Evolutionary conservation across 2,329 filamentous ascomycete species (phyloP).

Genomic region (Phaeomoniella chlamydospora): DNA sequence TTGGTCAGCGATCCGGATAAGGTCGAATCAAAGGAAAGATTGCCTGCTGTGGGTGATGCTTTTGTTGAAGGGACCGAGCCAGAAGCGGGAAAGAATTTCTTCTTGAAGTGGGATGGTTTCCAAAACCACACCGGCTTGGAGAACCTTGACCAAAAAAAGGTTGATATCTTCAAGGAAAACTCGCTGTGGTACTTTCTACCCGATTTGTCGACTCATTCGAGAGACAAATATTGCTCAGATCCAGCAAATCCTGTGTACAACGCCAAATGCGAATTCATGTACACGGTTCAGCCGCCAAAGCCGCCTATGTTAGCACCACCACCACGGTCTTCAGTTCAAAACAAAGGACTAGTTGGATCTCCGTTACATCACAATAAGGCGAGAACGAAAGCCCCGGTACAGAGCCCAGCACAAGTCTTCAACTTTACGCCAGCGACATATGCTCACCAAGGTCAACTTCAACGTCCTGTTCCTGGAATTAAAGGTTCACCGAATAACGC

Average conservation of each 20-base stretch:
- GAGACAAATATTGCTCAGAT: conserved; percentile 81
- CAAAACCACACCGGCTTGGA: conserved; percentile 8
- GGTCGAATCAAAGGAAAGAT: conserved; percentile 12
- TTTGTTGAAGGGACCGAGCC: conserved; percentile 12
- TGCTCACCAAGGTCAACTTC: too few species aligned
- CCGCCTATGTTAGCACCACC: conserved; percentile 10
- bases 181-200: conserved; percentile 85
- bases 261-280: conserved; percentile 33
- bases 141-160: conserved; percentile 49
- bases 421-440: too few species aligned
- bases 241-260: conserved; percentile 34
- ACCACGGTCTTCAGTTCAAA: too few species aligned
- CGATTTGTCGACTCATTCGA: conserved; percentile 73
- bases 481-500: too few species aligned
- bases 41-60: conserved; percentile 15
- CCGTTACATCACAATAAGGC: too few species aligned
- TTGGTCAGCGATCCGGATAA: conserved; percentile 13
- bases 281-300: conserved; percentile 22
- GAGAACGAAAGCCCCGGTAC: too few species aligned
- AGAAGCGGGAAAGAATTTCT: conserved; percentile 64
- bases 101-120: conserved; percentile 27
- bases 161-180: conserved; percentile 58
- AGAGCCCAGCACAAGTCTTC: too few species aligned
- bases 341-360: too few species aligned
- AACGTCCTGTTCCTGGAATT: too few species aligned